phyloP scores from a whole-genome alignment of 1,284 basidiomycete genomes.

The Pterulicium gracile region DNA sequence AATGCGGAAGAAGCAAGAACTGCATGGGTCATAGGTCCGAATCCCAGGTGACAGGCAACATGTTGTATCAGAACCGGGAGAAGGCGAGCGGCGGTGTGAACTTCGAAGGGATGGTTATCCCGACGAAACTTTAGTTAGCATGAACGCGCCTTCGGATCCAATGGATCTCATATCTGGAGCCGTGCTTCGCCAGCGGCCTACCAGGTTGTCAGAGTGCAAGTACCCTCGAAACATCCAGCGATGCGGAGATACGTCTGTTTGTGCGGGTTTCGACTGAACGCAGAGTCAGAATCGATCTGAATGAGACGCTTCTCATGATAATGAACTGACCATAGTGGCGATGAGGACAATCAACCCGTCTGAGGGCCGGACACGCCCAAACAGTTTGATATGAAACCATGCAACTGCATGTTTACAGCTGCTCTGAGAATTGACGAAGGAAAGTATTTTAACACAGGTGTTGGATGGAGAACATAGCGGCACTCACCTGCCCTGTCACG shows the following conservation, averaged over 20 bases:
- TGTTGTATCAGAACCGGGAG: too few species aligned
- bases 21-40: too few species aligned
- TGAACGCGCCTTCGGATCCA: conserved; percentile 36
- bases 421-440: conserved; percentile 19
- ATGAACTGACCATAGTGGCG: conserved; percentile 31
- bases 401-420: conserved; percentile 29
- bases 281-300: not conserved
- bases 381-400: conserved; percentile 34
- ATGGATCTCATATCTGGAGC: conserved; percentile 22
- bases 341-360: conserved; percentile 36
- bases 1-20: too few species aligned
- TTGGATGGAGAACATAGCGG: conserved; percentile 4
- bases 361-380: conserved; percentile 37
- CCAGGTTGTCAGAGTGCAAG: conserved; percentile 32
- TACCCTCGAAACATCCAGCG: conserved; percentile 42
- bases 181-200: conserved; percentile 41
- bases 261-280: conserved; percentile 20
- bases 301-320: not conserved
- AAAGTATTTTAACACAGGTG: conserved; percentile 4
- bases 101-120: too few species aligned
- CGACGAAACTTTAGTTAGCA: conserved; percentile 24
- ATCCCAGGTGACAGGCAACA: too few species aligned
- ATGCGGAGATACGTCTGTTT: conserved; percentile 19
- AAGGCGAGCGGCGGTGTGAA: too few species aligned
- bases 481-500: conserved; percentile 33